Evolutionary conservation across 2,329 filamentous ascomycete species (phyloP).

Genomic region (Dactylellina haptotyla): DNA sequence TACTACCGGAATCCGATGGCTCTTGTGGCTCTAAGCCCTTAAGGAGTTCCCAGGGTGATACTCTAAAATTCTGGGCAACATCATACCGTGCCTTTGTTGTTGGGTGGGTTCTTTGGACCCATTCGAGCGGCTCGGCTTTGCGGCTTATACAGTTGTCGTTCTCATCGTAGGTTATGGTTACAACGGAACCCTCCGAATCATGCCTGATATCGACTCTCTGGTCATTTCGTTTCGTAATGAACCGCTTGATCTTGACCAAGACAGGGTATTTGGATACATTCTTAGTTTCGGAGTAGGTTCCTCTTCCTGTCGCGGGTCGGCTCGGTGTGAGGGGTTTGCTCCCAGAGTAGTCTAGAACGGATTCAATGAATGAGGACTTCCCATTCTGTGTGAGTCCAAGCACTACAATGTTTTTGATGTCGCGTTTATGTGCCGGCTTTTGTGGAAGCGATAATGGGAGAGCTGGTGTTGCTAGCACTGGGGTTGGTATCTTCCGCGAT

Average conservation of each 20-base stretch:
- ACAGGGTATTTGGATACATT: constrained; percentile 10
- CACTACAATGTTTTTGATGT: constrained; percentile 22
- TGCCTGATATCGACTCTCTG: constrained; percentile 10
- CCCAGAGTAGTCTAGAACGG: constrained; percentile 10
- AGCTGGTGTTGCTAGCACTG: too few relatives aligned
- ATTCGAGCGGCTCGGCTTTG: constrained; percentile 6
- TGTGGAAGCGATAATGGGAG: too few relatives aligned
- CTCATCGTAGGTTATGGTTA: constrained; percentile 13
- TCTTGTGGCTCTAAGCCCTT: constrained; percentile 2
- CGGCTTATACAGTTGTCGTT: neutral
- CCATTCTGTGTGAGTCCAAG: constrained; percentile 39
- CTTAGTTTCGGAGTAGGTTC: constrained; percentile 22
- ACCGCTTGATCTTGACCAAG: constrained; percentile 4
- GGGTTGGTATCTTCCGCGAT: too few relatives aligned
- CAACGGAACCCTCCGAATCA: constrained; percentile 7
- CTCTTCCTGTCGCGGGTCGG: constrained; percentile 3
- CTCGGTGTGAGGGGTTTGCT: neutral
- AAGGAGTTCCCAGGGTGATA: neutral
- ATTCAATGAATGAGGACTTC: constrained; percentile 26
- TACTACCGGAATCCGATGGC: neutral
- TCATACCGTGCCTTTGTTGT: neutral
- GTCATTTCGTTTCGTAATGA: neutral
- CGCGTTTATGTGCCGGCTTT: too few relatives aligned
- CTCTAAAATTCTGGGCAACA: constrained; percentile 13
- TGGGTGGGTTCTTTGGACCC: neutral